Conservation (phyloP, 345 rosid species). For the Corchorus capsularis region DNA sequence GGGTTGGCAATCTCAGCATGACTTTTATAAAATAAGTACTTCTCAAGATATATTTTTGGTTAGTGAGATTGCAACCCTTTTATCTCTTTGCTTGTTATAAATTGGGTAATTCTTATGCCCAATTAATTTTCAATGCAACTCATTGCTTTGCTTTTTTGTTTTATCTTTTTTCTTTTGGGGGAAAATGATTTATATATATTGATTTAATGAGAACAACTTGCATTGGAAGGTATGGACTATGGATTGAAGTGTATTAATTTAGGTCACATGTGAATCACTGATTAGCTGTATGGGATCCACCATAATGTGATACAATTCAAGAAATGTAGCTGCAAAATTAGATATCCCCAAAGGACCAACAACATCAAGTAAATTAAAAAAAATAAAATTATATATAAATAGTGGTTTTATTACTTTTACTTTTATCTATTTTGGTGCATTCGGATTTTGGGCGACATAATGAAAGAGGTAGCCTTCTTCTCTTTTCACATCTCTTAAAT, state of each 20-base stretch:
- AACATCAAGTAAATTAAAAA: not conserved
- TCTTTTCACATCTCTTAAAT: too few species aligned
- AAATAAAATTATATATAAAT: too few species aligned
- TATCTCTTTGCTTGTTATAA: not conserved
- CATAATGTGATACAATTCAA: not conserved
- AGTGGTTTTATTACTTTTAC: too few species aligned
- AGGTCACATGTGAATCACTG: not conserved
- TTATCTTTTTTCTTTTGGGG: too few species aligned
- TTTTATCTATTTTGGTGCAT: too few species aligned
- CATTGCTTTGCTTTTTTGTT: not conserved
- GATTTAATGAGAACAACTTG: not conserved
- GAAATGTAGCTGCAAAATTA: not conserved
- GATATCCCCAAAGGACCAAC: not conserved
- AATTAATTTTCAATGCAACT: not conserved
- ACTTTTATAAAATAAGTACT: not conserved
- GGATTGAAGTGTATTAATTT: not conserved
- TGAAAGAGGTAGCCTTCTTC: too few species aligned
- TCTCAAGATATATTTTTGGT: not conserved
- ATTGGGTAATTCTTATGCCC: not conserved
- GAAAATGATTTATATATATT: not conserved
- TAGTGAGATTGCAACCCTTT: not conserved
- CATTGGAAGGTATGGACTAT: not conserved
- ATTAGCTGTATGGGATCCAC: not conserved
- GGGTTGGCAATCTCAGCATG: constrained; percentile 1
- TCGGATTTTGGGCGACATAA: too few species aligned